These are phyloP conservation scores for Tricholoma terreum DNA, from an alignment of 768 basidiomycete genomes.

Conservation along the genomic window DNA sequence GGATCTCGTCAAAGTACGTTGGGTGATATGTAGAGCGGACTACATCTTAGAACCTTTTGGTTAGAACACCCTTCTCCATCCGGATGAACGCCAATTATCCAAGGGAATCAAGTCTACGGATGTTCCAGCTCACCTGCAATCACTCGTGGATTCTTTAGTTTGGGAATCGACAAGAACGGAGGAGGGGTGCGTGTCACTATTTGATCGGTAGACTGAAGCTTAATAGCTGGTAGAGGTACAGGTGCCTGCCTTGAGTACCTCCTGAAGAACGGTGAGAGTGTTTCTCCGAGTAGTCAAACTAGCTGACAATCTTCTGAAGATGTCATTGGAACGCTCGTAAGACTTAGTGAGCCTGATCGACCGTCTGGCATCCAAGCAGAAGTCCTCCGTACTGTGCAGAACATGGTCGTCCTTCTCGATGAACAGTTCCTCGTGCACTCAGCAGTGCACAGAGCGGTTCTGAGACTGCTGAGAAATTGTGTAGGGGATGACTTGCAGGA, in stretches of 20 bases:
- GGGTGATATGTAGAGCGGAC: background rate
- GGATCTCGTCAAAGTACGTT: slow-evolving; percentile 64
- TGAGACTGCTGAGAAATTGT: slow-evolving; percentile 80
- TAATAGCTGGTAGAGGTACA: slow-evolving; percentile 55
- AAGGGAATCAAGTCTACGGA: slow-evolving; percentile 79
- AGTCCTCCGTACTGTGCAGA: slow-evolving; percentile 81
- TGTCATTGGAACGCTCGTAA: slow-evolving; percentile 80
- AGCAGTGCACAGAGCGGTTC: slow-evolving; percentile 83
- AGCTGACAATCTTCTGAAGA: slow-evolving; percentile 41
- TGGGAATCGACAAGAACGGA: slow-evolving; percentile 83
- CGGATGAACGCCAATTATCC: slow-evolving; percentile 85
- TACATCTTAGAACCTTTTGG: slow-evolving; percentile 10
- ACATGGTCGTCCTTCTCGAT: slow-evolving; percentile 88
- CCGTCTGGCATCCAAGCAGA: slow-evolving; percentile 91
- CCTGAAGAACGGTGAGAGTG: slow-evolving; percentile 73
- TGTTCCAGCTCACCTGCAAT: slow-evolving; percentile 71
- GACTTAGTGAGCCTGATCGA: slow-evolving; percentile 79
- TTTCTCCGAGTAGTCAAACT: background rate
- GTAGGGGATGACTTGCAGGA: slow-evolving; percentile 92
- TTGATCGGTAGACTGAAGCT: slow-evolving; percentile 3
- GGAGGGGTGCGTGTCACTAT: slow-evolving; percentile 64
- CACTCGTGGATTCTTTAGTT: slow-evolving; percentile 83
- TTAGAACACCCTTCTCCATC: slow-evolving; percentile 79
- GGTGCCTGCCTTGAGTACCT: slow-evolving; percentile 91
- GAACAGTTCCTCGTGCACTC: slow-evolving; percentile 93